These are phyloP conservation scores for Areca catechu DNA, from an alignment of 176 grass and related monocot species.

Conservation along the genomic window DNA sequence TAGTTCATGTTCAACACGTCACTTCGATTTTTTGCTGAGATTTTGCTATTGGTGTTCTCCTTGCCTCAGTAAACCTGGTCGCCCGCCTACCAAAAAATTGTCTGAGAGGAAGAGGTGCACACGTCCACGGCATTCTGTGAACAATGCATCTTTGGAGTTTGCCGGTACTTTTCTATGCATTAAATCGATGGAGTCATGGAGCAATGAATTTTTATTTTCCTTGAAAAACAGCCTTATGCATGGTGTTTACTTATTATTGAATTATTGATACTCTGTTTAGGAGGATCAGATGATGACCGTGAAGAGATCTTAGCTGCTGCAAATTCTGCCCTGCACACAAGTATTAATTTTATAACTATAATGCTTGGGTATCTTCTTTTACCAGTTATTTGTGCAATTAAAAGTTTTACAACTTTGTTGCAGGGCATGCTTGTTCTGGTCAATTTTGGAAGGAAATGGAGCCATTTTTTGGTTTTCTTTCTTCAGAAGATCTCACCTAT, in stretches of 20 bases:
- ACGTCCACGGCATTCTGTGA: conserved; percentile 40
- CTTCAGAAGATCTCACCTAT: conserved; percentile 44
- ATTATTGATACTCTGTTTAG: conserved; percentile 30
- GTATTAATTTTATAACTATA: conserved; percentile 27
- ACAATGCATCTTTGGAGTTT: conserved; percentile 42
- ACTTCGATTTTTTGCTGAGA: not conserved
- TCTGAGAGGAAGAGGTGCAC: conserved; percentile 62
- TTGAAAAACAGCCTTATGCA: no score
- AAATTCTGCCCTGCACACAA: conserved; percentile 32
- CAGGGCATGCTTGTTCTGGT: conserved; percentile 32
- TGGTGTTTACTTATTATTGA: conserved; percentile 2
- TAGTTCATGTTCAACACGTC: no score
- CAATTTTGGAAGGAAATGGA: conserved; percentile 47
- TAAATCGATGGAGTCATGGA: no score
- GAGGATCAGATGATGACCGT: conserved; percentile 48
- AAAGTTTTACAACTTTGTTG: conserved; percentile 23
- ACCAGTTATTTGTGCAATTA: conserved; percentile 1
- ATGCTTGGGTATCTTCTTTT: conserved; percentile 10
- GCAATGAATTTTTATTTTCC: no score
- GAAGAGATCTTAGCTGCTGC: conserved; percentile 56
- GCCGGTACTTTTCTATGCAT: conserved; percentile 31
- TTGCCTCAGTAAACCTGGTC: conserved; percentile 65
- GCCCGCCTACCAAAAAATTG: conserved; percentile 61
- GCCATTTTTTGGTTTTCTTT: conserved; percentile 49
- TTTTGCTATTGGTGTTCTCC: conserved; percentile 6